These are phyloP conservation scores for Scedosporium dehoogii DNA, from an alignment of 2,329 filamentous ascomycete species.

Conservation along the genomic window DNA sequence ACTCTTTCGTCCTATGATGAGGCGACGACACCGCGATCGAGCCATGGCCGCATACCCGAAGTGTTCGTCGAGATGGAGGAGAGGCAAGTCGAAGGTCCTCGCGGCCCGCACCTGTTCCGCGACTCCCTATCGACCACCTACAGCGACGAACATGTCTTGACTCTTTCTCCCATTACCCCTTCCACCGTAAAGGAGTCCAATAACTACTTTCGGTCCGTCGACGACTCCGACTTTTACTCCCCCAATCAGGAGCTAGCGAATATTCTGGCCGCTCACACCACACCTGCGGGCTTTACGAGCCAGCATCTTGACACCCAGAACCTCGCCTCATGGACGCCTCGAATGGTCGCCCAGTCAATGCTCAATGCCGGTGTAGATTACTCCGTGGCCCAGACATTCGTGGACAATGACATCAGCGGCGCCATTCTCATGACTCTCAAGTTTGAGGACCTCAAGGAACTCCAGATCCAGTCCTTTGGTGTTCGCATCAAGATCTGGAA, in stretches of 20 bases:
- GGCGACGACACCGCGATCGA: conserved; percentile 64
- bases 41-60: conserved; percentile 48
- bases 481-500: conserved; percentile 73
- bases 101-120: conserved; percentile 79
- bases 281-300: conserved; percentile 41
- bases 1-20: conserved; percentile 85
- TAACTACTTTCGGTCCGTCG: conserved; percentile 1
- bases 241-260: conserved; percentile 7
- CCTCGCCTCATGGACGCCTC: conserved; percentile 59
- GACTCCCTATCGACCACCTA: conserved; percentile 48
- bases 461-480: conserved; percentile 73
- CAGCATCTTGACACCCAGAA: conserved; percentile 47
- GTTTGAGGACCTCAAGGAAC: conserved; percentile 76
- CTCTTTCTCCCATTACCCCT: conserved; percentile 65
- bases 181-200: conserved; percentile 3
- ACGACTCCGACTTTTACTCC: conserved; percentile 11
- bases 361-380: conserved; percentile 70
- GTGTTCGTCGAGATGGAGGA: conserved; percentile 38
- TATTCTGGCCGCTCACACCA: conserved; percentile 13
- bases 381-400: conserved; percentile 69
- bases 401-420: conserved; percentile 87
- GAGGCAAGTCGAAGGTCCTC: conserved; percentile 67
- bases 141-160: conserved; percentile 45
- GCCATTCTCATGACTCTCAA: conserved; percentile 82
- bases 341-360: conserved; percentile 82